Percentiles rank a stretch among this genome's conserved stretches.
phyloP scores from a whole-genome alignment of 139 green algal genomes.

The Micractinium conductrix region DNA sequence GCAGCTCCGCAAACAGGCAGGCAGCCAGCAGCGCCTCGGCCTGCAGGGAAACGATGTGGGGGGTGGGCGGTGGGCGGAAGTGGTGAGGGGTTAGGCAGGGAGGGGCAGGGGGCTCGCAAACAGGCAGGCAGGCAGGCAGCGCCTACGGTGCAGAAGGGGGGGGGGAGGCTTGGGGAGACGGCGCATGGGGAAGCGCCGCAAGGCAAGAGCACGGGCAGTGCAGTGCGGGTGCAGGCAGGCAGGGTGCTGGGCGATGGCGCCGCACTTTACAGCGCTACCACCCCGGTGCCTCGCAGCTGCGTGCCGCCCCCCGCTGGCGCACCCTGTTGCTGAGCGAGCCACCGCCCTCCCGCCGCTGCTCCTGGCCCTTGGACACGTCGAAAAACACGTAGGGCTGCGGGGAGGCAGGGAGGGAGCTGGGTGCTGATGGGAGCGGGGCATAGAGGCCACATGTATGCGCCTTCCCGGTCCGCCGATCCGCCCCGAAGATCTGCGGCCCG shows the following conservation, averaged over 20 bases:
- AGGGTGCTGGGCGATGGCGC: no score
- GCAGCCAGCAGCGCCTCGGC: conserved; percentile 79
- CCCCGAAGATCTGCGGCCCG: no score
- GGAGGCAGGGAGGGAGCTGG: background rate
- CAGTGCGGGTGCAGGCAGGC: no score
- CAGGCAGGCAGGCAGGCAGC: background rate
- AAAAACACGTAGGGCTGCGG: conserved; percentile 92
- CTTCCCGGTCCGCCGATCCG: no score
- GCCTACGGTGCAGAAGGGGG: no score
- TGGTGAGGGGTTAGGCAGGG: background rate
- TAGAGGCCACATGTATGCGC: no score
- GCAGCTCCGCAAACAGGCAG: conserved; percentile 75
- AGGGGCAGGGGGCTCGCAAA: no score
- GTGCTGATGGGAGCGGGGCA: background rate
- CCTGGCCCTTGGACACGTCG: conserved; percentile 73
- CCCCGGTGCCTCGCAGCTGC: background rate
- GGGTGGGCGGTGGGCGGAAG: background rate
- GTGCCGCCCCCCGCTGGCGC: background rate
- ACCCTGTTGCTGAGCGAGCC: conserved; percentile 59
- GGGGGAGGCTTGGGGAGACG: no score
- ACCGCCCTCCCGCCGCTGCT: conserved; percentile 41
- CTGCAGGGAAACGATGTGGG: conserved; percentile 1
- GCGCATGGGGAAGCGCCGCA: no score
- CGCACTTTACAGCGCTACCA: background rate
- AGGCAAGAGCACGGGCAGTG: no score